Conservation (phyloP, 495 filamentous ascomycete species). For the Xylaria telfairii region DNA sequence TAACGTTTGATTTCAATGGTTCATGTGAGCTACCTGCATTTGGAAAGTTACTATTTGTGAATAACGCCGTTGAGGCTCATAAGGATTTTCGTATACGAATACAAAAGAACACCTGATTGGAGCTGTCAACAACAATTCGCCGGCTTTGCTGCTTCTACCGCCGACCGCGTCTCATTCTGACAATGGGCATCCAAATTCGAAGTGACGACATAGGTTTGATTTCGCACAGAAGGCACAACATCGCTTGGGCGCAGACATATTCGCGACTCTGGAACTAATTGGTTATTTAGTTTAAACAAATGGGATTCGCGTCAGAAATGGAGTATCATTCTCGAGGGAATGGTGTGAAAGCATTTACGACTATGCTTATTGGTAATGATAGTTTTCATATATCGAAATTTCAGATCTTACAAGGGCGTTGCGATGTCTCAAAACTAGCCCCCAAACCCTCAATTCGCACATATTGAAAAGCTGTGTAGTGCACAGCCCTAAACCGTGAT, state of each 20-base stretch:
- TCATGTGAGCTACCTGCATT: constrained; percentile 12
- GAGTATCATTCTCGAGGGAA: background rate
- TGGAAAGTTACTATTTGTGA: constrained; percentile 2
- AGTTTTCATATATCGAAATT: background rate
- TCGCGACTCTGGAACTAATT: background rate
- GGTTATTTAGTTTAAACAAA: background rate
- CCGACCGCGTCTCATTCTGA: background rate
- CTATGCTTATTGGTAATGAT: background rate
- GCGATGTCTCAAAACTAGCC: background rate
- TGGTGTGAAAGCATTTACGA: background rate
- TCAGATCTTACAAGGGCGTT: background rate
- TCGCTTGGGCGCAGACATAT: background rate
- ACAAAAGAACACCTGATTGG: background rate
- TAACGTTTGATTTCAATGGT: constrained; percentile 22
- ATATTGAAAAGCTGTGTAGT: background rate
- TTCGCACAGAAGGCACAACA: background rate
- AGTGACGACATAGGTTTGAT: background rate
- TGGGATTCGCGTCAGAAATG: background rate
- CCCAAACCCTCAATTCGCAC: background rate
- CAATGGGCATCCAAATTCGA: background rate
- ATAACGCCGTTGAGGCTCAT: background rate
- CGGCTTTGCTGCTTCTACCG: background rate
- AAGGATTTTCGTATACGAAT: background rate
- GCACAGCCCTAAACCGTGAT: background rate
- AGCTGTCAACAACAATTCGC: background rate